Evolutionary conservation across 768 basidiomycete species (phyloP), one percentile per base, ranked within the genome.

Genomic region (Mycena alexandri): DNA sequence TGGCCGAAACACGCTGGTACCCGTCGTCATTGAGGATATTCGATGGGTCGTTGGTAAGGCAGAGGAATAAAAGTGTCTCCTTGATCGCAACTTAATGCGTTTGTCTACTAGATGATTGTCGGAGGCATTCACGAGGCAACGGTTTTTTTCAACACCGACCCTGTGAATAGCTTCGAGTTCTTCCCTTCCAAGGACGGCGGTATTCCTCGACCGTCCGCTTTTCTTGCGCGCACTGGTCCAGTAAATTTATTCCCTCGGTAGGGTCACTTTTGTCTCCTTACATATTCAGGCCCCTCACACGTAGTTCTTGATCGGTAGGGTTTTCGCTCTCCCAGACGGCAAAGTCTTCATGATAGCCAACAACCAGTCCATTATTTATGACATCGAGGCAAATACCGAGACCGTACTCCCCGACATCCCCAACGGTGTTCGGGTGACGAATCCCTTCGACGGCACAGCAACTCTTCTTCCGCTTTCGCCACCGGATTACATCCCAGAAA

Each of bases 361-460:
- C 55, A 80, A 79, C 62, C 76, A 77, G 53, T 69, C 77, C 8
- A 79, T 81, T 50, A 77, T 81, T 41, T 81, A 80, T 67, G 76
- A 80, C 63, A 70, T 77, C 43, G 75, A 77, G 56, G 69, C 63
- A 24, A 78, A 81, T 65, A 79, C 76, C 24, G 62, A 70, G 46
- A 51, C 63, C 24, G 16, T 33, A 10, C 25, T 68, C 8, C 61
- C 67, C 19, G 67, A 63, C 38, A 68, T 82, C n/a, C 80, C 81
- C 58, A 77, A 83, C 77, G 43, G 83, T 79, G 29, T 83, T 85
- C 81, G 79, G 85, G 21, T 88, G 84, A n/a, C 80, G 85, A 60
- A 90, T 84, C 33, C 85, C 81, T 19, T 84, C 80, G 47, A 87
- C 72, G 90, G 86, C 78, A 87, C 85, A 1, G 87, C 87, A 1